Evolutionary conservation across 2,329 filamentous ascomycete genomes (phyloP).

Genomic region (Gnomoniopsis sp.): DNA sequence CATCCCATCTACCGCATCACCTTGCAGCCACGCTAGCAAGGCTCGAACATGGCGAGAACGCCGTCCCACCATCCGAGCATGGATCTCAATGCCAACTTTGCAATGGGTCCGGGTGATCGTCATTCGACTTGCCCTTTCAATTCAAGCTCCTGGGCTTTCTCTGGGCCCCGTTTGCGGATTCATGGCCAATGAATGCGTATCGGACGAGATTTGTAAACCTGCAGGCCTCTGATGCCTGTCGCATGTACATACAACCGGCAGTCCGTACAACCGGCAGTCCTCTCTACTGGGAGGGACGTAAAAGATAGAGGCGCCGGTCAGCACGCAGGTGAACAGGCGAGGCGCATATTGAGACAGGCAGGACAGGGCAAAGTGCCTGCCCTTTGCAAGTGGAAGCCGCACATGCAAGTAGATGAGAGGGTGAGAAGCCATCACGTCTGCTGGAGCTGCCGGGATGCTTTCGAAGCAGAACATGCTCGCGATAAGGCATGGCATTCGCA

Average conservation of each 20-base stretch:
- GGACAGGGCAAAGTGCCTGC: neutral
- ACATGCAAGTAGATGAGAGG: neutral
- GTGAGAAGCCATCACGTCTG: neutral
- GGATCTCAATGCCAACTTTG: slow-evolving; percentile 3
- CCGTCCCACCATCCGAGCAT: neutral
- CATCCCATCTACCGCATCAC: slow-evolving; percentile 1
- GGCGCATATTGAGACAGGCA: neutral
- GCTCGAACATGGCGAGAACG: neutral
- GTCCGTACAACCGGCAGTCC: too few species aligned
- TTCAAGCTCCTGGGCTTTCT: neutral
- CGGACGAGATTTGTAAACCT: neutral
- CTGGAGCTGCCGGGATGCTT: neutral
- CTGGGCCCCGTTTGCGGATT: neutral
- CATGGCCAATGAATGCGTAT: slow-evolving; percentile 6
- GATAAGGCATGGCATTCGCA: neutral
- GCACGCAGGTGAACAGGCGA: neutral
- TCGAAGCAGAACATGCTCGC: neutral
- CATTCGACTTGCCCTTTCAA: slow-evolving; percentile 7
- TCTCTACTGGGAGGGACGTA: neutral
- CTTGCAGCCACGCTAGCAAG: neutral
- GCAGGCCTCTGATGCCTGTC: too few species aligned
- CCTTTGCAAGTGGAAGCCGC: neutral
- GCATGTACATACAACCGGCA: too few species aligned
- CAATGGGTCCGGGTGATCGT: slow-evolving; percentile 2
- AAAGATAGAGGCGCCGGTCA: neutral